These are phyloP conservation scores for Phellopilus nigrolimitatus DNA, from an alignment of 1,284 basidiomycete genomes.

Conservation along the genomic window DNA sequence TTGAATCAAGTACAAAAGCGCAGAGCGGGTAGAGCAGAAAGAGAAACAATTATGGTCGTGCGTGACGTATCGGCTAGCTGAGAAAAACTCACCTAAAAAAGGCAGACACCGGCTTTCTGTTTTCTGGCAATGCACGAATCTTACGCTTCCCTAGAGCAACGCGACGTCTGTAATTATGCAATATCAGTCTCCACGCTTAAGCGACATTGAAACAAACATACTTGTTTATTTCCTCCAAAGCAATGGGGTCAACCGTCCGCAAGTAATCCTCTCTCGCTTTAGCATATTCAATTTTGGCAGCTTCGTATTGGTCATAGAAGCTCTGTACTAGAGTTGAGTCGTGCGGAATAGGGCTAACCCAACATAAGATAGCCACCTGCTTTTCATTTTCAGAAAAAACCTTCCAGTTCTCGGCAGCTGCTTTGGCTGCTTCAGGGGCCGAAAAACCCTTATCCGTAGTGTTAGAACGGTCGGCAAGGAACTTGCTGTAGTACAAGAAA, in stretches of 20 bases:
- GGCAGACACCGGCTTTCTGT: background rate
- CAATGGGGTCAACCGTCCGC: conserved; percentile 14
- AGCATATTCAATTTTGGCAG: conserved; percentile 4
- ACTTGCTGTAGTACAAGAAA: conserved; percentile 6
- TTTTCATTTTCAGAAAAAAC: conserved; percentile 24
- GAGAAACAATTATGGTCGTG: background rate
- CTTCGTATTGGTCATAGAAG: conserved; percentile 7
- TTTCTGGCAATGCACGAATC: background rate
- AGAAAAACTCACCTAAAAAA: conserved; percentile 5
- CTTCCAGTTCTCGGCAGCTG: conserved; percentile 16
- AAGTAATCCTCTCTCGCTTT: conserved; percentile 18
- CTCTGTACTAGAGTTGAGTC: background rate
- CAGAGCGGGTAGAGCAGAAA: background rate
- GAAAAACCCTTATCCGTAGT: background rate
- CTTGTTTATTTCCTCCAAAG: conserved; percentile 20
- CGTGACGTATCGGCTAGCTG: background rate
- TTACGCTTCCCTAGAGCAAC: conserved; percentile 9
- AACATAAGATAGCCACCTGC: conserved; percentile 23
- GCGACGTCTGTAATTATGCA: conserved; percentile 10
- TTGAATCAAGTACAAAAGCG: background rate
- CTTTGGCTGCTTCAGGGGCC: background rate
- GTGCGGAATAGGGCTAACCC: background rate
- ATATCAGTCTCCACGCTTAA: background rate
- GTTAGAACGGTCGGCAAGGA: background rate
- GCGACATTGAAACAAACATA: background rate